Conservation (phyloP, 202 grass and related monocot species). For the Zizania palustris region DNA sequence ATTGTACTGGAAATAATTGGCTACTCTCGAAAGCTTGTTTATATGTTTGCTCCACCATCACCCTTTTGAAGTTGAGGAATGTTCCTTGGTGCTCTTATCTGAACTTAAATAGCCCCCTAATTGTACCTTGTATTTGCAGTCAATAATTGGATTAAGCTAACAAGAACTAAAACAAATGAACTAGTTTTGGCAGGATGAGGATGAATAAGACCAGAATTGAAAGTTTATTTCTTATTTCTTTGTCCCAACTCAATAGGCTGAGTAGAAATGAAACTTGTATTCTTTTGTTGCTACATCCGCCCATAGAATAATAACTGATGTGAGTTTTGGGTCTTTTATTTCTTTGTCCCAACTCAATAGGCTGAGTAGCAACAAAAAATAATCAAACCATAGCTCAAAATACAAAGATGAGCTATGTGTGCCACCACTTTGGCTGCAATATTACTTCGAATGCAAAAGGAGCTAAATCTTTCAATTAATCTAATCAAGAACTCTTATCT, state of each 20-base stretch:
- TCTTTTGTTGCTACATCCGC: not conserved
- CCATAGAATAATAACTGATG: not conserved
- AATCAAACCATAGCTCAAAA: conserved; percentile 1
- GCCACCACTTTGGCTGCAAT: not conserved
- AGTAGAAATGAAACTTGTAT: no score
- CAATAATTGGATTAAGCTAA: not conserved
- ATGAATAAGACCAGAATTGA: not conserved
- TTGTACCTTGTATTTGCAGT: not conserved
- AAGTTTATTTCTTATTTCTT: no score
- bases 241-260: no score
- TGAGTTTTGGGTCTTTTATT: conserved; percentile 5
- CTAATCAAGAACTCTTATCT: not conserved
- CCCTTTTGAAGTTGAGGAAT: not conserved
- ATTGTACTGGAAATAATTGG: conserved; percentile 17
- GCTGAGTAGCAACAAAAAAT: not conserved
- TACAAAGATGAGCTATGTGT: not conserved
- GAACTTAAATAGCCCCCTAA: not conserved
- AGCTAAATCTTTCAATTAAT: not conserved
- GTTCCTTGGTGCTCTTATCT: not conserved
- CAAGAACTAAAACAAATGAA: not conserved
- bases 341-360: not conserved
- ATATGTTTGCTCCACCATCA: not conserved
- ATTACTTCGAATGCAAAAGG: not conserved
- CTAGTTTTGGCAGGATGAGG: not conserved
- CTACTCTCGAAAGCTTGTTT: conserved; percentile 3